A percentile compares a stretch with the other conserved stretches of the same genome.
phyloP scores from a whole-genome alignment of 306 rosid genomes.

The Sicyos baderoa region DNA sequence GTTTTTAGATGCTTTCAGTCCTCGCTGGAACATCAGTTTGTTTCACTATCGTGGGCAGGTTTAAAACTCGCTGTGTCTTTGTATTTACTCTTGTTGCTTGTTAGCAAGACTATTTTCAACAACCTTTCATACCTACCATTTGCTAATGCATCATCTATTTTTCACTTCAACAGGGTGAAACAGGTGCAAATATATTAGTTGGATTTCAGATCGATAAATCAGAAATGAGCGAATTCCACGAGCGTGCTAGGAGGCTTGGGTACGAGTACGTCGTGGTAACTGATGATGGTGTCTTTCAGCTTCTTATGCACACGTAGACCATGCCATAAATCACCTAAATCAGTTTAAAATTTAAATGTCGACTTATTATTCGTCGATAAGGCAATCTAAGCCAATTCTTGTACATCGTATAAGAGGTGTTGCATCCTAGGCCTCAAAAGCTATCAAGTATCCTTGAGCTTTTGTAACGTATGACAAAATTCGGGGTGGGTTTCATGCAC shows the following conservation, averaged over 20 bases:
- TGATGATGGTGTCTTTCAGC: slow-evolving; percentile 45
- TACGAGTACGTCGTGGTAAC: slow-evolving; percentile 64
- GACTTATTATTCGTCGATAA: not conserved
- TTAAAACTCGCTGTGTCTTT: too few species aligned
- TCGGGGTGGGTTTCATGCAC: not conserved
- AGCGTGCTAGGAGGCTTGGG: slow-evolving; percentile 42
- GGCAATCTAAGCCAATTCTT: slow-evolving; percentile 1
- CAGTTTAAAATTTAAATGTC: not conserved
- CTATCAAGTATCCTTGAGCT: not conserved
- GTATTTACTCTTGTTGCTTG: not conserved
- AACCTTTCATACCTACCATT: not conserved
- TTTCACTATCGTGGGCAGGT: slow-evolving; percentile 81
- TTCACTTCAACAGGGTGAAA: slow-evolving; percentile 54
- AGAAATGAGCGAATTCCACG: slow-evolving; percentile 60
- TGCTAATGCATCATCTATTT: not conserved
- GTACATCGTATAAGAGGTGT: not conserved
- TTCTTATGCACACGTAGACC: slow-evolving; percentile 53
- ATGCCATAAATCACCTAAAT: not conserved
- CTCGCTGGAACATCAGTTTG: slow-evolving; percentile 86
- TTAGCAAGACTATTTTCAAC: not conserved
- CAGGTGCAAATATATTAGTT: slow-evolving; percentile 80
- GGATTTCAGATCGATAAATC: slow-evolving; percentile 54
- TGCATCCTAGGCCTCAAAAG: not conserved
- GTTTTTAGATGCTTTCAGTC: slow-evolving; percentile 79
- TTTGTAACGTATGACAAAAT: too few species aligned